A percentile compares a stretch with the other conserved stretches of the same genome.
Conservation (phyloP, 176 grass and related monocot genomes). For the Juncus effusus region DNA sequence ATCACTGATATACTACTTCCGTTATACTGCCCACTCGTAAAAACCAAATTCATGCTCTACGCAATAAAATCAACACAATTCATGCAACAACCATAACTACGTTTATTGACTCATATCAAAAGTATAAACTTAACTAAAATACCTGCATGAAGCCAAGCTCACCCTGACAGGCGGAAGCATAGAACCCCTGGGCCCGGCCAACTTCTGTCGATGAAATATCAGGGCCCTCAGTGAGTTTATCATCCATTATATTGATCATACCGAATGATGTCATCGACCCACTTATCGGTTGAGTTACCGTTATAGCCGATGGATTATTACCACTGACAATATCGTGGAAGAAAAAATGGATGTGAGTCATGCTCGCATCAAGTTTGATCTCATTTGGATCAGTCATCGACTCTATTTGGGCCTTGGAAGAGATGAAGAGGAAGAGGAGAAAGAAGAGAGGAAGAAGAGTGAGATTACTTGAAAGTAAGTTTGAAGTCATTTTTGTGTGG, state of each 20-base stretch:
- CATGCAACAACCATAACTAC: background rate
- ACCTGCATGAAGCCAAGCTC: slow-evolving; percentile 52
- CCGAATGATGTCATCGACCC: slow-evolving; percentile 34
- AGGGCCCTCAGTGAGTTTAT: slow-evolving; percentile 52
- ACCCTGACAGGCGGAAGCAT: slow-evolving; percentile 41
- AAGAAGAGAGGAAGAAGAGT: slow-evolving; percentile 2
- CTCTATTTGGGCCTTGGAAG: slow-evolving; percentile 13
- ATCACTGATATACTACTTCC: slow-evolving; percentile 58
- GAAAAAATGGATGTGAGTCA: slow-evolving; percentile 73
- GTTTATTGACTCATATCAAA: slow-evolving; percentile 1
- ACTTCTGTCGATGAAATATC: slow-evolving; percentile 30
- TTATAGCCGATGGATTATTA: slow-evolving; percentile 38
- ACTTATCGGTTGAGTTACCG: slow-evolving; percentile 9
- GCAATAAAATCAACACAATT: background rate
- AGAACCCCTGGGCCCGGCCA: slow-evolving; percentile 60
- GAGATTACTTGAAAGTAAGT: background rate
- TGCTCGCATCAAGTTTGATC: slow-evolving; percentile 13
- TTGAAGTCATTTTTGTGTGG: slow-evolving; percentile 27
- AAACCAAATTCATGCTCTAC: slow-evolving; percentile 60
- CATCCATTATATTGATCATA: slow-evolving; percentile 51
- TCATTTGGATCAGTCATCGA: background rate
- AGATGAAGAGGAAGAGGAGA: slow-evolving; percentile 9
- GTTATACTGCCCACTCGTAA: slow-evolving; percentile 43
- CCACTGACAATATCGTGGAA: slow-evolving; percentile 79
- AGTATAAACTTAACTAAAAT: background rate